Evolutionary conservation across 2,329 filamentous ascomycete genomes (phyloP).

Genomic region (Xylariaceae sp.): DNA sequence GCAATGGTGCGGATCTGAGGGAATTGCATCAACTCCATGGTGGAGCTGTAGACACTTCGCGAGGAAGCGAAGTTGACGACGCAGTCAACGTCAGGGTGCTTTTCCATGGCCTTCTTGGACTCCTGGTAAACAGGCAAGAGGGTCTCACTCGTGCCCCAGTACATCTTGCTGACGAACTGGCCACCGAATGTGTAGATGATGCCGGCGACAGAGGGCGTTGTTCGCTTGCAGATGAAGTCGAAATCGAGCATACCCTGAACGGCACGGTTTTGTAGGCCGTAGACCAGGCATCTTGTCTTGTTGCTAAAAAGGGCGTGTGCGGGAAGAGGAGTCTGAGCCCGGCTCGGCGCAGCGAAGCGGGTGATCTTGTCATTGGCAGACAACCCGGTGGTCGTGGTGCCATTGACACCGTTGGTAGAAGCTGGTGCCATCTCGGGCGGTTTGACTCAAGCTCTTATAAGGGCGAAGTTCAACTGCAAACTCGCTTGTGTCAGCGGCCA

Average conservation of each 20-base stretch:
- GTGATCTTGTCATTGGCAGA: constrained; percentile 98
- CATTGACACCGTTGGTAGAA: constrained; percentile 42
- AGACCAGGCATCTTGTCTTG: constrained; percentile 99
- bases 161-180: constrained; percentile 99
- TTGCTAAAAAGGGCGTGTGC: constrained; percentile 94
- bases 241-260: constrained; percentile 96
- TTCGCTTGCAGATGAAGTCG: constrained; percentile 99
- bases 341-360: constrained; percentile 89
- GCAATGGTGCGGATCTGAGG: constrained; percentile 98
- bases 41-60: constrained; percentile 96
- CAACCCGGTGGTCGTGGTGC: constrained; percentile 39
- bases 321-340: constrained; percentile 83
- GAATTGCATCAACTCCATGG: constrained; percentile 96
- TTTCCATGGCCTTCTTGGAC: constrained; percentile 85
- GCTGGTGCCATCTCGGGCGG: background rate
- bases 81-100: constrained; percentile 95
- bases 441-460: background rate
- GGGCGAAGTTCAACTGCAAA: no score
- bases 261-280: constrained; percentile 94
- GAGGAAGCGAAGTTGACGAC: constrained; percentile 99
- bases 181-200: constrained; percentile 99
- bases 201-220: constrained; percentile 91
- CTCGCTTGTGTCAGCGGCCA: background rate
- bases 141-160: constrained; percentile 99
- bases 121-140: constrained; percentile 97